Conservation (phyloP, 2,329 filamentous ascomycete genomes). For the Thelonectria discophora region DNA sequence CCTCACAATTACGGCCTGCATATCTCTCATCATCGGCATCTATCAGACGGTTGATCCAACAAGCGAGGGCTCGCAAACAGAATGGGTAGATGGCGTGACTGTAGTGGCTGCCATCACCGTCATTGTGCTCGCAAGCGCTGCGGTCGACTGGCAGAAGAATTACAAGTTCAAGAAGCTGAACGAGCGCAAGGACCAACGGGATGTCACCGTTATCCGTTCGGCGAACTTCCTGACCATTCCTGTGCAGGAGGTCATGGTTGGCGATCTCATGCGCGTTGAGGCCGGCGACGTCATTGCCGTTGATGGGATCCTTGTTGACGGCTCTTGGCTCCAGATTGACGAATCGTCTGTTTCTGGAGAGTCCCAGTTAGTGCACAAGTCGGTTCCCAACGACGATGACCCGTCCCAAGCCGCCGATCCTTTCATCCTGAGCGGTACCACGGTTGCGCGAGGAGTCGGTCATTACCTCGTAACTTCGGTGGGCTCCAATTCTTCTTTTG, state of each 20-base stretch:
- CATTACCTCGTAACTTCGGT: slow-evolving; percentile 79
- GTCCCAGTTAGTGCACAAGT: slow-evolving; percentile 76
- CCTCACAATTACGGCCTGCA: slow-evolving; percentile 74
- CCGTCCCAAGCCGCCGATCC: slow-evolving; percentile 72
- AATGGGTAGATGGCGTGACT: slow-evolving; percentile 85
- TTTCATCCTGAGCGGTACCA: slow-evolving; percentile 82
- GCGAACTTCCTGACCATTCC: slow-evolving; percentile 75
- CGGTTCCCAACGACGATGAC: slow-evolving; percentile 64
- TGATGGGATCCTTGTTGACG: slow-evolving; percentile 72
- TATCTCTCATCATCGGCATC: slow-evolving; percentile 78
- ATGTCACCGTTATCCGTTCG: slow-evolving; percentile 79
- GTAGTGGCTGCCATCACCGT: slow-evolving; percentile 80
- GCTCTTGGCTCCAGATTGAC: slow-evolving; percentile 66
- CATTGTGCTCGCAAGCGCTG: slow-evolving; percentile 79
- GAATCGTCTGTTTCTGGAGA: slow-evolving; percentile 82
- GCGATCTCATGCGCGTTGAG: slow-evolving; percentile 77
- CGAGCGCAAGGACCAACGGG: slow-evolving; percentile 79
- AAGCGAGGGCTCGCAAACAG: slow-evolving; percentile 54
- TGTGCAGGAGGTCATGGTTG: slow-evolving; percentile 75
- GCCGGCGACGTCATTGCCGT: slow-evolving; percentile 77
- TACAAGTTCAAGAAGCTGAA: slow-evolving; percentile 83
- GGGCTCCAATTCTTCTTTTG: slow-evolving; percentile 77
- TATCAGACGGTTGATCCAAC: slow-evolving; percentile 71
- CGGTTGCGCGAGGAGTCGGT: slow-evolving; percentile 79
- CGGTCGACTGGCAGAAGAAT: slow-evolving; percentile 86